Conservation (phyloP, 257 asterid species). For the Osmanthus fragrans region DNA sequence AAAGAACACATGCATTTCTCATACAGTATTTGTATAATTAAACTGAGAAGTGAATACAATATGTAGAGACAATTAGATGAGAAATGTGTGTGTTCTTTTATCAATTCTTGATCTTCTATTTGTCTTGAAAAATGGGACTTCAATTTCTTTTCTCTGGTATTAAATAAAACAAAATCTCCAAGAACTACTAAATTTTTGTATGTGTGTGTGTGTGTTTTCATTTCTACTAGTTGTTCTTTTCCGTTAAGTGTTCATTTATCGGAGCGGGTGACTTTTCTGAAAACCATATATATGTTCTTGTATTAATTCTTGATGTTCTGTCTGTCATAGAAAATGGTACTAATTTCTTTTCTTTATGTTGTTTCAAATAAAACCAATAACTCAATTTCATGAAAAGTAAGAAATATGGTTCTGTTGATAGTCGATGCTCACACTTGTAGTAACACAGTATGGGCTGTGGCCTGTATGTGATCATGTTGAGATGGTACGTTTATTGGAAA, state of each 20-base stretch:
- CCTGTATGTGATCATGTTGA: background rate
- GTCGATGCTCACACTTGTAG: background rate
- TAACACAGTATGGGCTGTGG: background rate
- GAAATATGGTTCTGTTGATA: background rate
- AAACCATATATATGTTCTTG: no score
- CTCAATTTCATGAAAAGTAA: background rate
- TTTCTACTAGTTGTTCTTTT: background rate
- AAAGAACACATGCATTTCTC: no score
- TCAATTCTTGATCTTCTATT: background rate
- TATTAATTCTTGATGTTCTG: no score
- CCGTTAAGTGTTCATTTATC: background rate
- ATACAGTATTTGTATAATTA: background rate
- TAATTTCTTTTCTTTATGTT: no score
- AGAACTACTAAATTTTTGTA: no score
- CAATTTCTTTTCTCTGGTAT: background rate
- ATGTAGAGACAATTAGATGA: background rate
- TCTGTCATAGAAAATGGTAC: no score
- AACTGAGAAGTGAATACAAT: background rate
- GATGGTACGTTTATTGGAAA: background rate
- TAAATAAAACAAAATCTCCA: background rate
- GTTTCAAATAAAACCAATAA: background rate
- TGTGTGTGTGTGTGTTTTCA: no score
- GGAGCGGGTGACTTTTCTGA: background rate
- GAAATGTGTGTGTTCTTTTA: background rate
- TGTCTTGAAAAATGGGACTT: background rate